These are phyloP conservation scores for Thraustochytrium sp. DNA, from an alignment of 352 stramenopile genomes.

Conservation along the genomic window DNA sequence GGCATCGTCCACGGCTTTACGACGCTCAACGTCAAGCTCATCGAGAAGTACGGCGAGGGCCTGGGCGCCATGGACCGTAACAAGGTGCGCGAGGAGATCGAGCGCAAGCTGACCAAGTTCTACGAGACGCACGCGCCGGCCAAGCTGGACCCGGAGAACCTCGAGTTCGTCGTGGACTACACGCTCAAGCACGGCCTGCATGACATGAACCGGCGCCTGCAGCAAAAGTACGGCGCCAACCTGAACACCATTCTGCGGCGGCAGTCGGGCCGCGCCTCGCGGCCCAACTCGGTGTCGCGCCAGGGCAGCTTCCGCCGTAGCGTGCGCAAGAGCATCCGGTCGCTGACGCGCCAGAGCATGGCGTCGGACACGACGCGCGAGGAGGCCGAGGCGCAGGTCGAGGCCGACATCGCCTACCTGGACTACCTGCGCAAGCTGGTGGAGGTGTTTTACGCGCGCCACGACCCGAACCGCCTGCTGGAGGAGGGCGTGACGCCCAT, in stretches of 20 bases:
- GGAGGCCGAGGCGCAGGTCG: conserved; percentile 18
- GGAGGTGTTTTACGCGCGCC: conserved; percentile 43
- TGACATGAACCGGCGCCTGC: conserved; percentile 18
- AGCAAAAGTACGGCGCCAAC: conserved; percentile 42
- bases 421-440: conserved; percentile 32
- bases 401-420: conserved; percentile 21
- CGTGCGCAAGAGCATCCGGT: background rate
- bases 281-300: background rate
- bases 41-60: conserved; percentile 39
- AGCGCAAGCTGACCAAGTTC: conserved; percentile 28
- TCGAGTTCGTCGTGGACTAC: conserved; percentile 41
- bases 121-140: conserved; percentile 4
- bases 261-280: background rate
- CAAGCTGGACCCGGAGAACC: conserved; percentile 40
- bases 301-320: background rate
- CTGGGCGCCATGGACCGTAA: background rate
- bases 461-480: conserved; percentile 34
- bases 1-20: conserved; percentile 40
- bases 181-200: conserved; percentile 22
- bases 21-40: conserved; percentile 35
- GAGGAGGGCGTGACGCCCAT: conserved; percentile 32
- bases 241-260: conserved; percentile 38
- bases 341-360: background rate
- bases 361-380: background rate
- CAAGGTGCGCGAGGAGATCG: conserved; percentile 36